Evolutionary conservation across 129 eudicot genomes (phyloP).

Genomic region (Daucus carota): DH1_v3.0 NC_030381.2:40994501-40995000

Average conservation of each 20-base stretch:
- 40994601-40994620: constrained; percentile 91
- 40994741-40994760: constrained; percentile 95
- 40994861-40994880: not conserved
- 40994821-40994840: not conserved
- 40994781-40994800: constrained; percentile 97
- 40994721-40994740: constrained; percentile 8
- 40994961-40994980: not conserved
- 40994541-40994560: constrained; percentile 33
- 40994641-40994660: constrained; percentile 99
- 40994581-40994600: constrained; percentile 90
- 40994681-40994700: not conserved
- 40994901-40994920: not conserved
- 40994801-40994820: constrained; percentile 71
- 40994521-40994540: not conserved
- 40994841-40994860: not conserved
- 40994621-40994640: constrained; percentile 80
- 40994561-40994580: constrained; percentile 92
- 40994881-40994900: not conserved
- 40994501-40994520: not conserved
- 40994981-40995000: not conserved
- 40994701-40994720: not conserved
- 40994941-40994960: not conserved
- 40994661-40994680: constrained; percentile 69
- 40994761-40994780: constrained; percentile 87
- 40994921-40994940: not conserved